phyloP scores from a whole-genome alignment of 108 stramenopile genomes.

The Discostella pseudostelligera region DNA sequence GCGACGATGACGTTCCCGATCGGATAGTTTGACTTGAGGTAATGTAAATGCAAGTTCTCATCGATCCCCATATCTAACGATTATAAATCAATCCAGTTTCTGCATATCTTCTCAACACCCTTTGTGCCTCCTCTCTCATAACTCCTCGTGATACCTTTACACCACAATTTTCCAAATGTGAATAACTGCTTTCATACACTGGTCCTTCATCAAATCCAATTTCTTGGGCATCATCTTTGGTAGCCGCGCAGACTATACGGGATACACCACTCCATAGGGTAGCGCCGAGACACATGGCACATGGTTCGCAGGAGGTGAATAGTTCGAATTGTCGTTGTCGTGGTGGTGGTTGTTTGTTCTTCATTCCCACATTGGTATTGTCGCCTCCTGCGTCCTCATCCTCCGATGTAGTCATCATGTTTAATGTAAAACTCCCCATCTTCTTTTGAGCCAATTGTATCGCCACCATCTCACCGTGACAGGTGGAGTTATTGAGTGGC shows the following conservation, averaged over 20 bases:
- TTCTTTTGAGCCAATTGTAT: slow-evolving; percentile 80
- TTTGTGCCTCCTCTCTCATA: slow-evolving; percentile 65
- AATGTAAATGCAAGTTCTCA: too few species aligned
- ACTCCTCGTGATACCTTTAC: slow-evolving; percentile 60
- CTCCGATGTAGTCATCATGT: slow-evolving; percentile 17
- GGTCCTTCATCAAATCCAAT: slow-evolving; percentile 91
- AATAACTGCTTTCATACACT: slow-evolving; percentile 76
- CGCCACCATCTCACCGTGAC: slow-evolving; percentile 87
- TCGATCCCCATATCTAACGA: too few species aligned
- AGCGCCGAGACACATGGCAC: slow-evolving; percentile 82
- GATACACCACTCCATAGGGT: slow-evolving; percentile 85
- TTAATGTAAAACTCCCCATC: slow-evolving; percentile 55
- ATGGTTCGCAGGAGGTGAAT: slow-evolving; percentile 85
- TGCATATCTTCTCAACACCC: slow-evolving; percentile 67
- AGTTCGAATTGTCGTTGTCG: slow-evolving; percentile 52
- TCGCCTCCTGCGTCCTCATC: slow-evolving; percentile 22
- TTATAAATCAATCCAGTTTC: slow-evolving; percentile 73
- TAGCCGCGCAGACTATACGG: slow-evolving; percentile 72
- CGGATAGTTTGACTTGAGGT: too few species aligned
- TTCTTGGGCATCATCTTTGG: slow-evolving; percentile 78
- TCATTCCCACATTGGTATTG: slow-evolving; percentile 17
- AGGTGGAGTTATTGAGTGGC: slow-evolving; percentile 68
- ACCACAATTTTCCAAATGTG: slow-evolving; percentile 63
- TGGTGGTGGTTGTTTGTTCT: neutral
- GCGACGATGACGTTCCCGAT: slow-evolving; percentile 17